Conservation (phyloP, 1,284 basidiomycete species). For the Austroboletus novae-zelandiae region DNA sequence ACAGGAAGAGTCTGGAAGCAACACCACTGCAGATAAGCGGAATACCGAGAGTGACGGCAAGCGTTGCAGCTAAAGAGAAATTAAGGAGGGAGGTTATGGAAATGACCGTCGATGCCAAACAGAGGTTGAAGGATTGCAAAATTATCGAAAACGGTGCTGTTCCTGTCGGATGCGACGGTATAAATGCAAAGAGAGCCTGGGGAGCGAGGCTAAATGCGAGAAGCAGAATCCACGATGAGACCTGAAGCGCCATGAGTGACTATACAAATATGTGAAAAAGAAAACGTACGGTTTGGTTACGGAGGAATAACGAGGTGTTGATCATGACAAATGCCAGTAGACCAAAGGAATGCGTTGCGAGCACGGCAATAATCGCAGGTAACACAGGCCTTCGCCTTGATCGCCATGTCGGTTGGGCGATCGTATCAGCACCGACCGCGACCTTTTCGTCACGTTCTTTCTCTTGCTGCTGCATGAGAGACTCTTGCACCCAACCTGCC, state of each 20-base stretch:
- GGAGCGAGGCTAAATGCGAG: slow-evolving; percentile 31
- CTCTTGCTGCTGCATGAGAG: slow-evolving; percentile 3
- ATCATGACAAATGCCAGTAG: slow-evolving; percentile 45
- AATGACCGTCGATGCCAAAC: slow-evolving; percentile 79
- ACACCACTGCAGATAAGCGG: slow-evolving; percentile 49
- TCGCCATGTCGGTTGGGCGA: slow-evolving; percentile 33
- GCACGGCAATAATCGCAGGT: slow-evolving; percentile 50
- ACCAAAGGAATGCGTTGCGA: slow-evolving; percentile 53
- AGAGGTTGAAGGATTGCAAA: slow-evolving; percentile 72
- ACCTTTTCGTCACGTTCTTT: slow-evolving; percentile 14
- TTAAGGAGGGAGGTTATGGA: slow-evolving; percentile 86
- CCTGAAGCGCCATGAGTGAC: slow-evolving; percentile 15
- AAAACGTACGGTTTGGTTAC: slow-evolving; percentile 38
- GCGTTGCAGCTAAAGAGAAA: slow-evolving; percentile 77
- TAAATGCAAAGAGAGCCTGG: slow-evolving; percentile 24
- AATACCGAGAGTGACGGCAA: slow-evolving; percentile 61
- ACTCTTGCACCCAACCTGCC: slow-evolving; percentile 50
- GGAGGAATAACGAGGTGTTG: slow-evolving; percentile 42
- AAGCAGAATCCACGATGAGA: slow-evolving; percentile 30
- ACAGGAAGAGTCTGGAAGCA: slow-evolving; percentile 23
- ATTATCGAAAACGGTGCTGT: slow-evolving; percentile 45
- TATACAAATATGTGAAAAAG: background rate
- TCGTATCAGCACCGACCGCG: background rate
- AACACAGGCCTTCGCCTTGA: slow-evolving; percentile 47
- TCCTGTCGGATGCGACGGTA: slow-evolving; percentile 17